Conservation (phyloP, 495 filamentous ascomycete genomes). For the Mytilinidion resinicola region DNA sequence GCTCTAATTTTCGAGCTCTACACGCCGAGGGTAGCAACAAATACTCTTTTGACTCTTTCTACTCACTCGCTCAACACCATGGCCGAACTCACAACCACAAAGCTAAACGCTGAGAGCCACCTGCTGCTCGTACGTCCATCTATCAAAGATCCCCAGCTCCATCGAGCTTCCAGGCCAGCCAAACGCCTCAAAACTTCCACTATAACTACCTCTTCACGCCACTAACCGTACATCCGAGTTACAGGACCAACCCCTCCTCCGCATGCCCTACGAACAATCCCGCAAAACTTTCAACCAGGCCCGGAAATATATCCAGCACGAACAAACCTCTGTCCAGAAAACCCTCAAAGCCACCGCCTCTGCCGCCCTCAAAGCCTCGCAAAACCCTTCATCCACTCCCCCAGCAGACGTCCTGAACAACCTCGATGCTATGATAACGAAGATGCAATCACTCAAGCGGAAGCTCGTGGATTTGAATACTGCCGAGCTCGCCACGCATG, state of each 20-base stretch:
- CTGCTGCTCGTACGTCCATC: slow-evolving; percentile 54
- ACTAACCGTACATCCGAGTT: neutral
- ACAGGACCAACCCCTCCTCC: slow-evolving; percentile 92
- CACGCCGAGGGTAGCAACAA: neutral
- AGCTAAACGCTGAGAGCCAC: slow-evolving; percentile 68
- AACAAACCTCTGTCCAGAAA: slow-evolving; percentile 61
- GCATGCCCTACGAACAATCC: slow-evolving; percentile 81
- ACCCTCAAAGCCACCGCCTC: slow-evolving; percentile 64
- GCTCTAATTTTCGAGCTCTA: neutral
- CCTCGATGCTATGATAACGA: slow-evolving; percentile 75
- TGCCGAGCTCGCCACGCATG: slow-evolving; percentile 68
- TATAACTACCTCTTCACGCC: no score
- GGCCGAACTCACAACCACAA: slow-evolving; percentile 48
- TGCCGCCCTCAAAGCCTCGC: slow-evolving; percentile 49
- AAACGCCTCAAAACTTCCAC: no score
- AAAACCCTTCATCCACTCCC: slow-evolving; percentile 49
- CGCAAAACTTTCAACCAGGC: slow-evolving; percentile 89
- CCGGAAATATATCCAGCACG: slow-evolving; percentile 74
- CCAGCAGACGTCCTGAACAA: slow-evolving; percentile 44
- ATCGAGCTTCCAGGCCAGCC: no score
- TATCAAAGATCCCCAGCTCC: slow-evolving; percentile 2
- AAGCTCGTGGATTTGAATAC: slow-evolving; percentile 73
- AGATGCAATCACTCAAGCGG: slow-evolving; percentile 77
- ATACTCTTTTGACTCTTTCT: neutral
- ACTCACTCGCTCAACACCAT: slow-evolving; percentile 20